Evolutionary conservation across 1,284 basidiomycete species (phyloP), one percentile per base, ranked within the genome.

Genomic region (Ganoderma resinaceum): DNA sequence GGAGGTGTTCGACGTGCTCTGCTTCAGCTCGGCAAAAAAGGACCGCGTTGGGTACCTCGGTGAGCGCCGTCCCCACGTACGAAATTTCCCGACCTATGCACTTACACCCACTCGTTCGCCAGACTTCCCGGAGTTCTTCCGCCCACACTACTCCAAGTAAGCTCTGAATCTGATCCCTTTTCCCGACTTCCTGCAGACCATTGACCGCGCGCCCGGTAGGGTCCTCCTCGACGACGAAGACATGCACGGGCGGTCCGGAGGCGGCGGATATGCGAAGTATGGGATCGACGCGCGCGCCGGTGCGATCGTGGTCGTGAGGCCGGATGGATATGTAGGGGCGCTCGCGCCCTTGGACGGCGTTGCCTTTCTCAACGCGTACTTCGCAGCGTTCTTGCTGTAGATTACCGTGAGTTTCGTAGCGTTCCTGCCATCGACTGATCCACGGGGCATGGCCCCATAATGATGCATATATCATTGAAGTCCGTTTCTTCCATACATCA

Each of bases 281-380:
- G 92, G 91, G 0, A 83, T 93, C 46, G 80, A 82, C 49, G 7
- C 74, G 80, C 20, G 76, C 79, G 53, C 31, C 3, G 92, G 91
- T 23, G 89, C 85, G 8, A 78, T 93, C 20, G 86, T 92, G 23
- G 81, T 91, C 29, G 87, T 93, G 23, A 84, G 92, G 31, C 92
- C 92, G 3, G 92, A 94, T 73, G 92, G 91, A 8, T 93, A 93
- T 70, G 86, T 94, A n/a, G 68, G 89, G 2, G 81, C 82, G 66
- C 81, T 91, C 20, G 82, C 82, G 0, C 84, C 89, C 0, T 77
- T 91, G 62, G 81, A 87, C 52, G 78, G 81, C 8, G 71, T 81
- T 38, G 74, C 79, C 6, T 81, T 80, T 23, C 72, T 91, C 29
- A 78, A 86, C 53, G 71, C 71, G 18, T 91, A 90, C 79, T 90